These are phyloP conservation scores for Aspergillus flavus DNA, from an alignment of 2,329 filamentous ascomycete genomes.

Conservation along the genomic window DNA sequence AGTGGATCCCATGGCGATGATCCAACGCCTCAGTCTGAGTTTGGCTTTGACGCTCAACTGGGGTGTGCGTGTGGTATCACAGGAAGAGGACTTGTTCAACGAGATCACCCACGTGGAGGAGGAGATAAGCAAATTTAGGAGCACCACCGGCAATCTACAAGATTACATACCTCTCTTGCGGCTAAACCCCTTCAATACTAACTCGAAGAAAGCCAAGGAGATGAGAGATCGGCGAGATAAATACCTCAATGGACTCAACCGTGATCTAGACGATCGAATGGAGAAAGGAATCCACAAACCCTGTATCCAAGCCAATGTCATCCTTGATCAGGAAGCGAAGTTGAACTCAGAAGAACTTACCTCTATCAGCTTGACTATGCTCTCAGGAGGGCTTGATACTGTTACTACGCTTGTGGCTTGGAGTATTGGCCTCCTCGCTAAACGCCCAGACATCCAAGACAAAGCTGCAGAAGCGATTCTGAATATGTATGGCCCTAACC, in stretches of 20 bases:
- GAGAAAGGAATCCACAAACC: constrained; percentile 62
- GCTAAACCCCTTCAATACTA: constrained; percentile 64
- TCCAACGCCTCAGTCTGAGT: constrained; percentile 65
- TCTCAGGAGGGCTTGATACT: constrained; percentile 68
- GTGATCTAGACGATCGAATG: constrained; percentile 63
- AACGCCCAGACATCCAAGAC: constrained; percentile 63
- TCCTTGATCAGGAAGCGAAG: constrained; percentile 64
- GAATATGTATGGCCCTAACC: constrained; percentile 53
- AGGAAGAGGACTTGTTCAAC: constrained; percentile 64
- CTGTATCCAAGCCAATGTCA: constrained; percentile 69
- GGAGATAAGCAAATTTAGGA: constrained; percentile 71
- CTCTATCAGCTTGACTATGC: constrained; percentile 69
- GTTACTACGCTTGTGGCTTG: constrained; percentile 67
- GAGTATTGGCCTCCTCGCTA: constrained; percentile 63
- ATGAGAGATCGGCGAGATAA: constrained; percentile 63
- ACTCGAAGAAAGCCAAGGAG: constrained; percentile 60
- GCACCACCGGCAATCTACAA: constrained; percentile 78
- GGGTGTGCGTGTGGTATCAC: constrained; percentile 62
- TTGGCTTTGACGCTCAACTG: constrained; percentile 67
- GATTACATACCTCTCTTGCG: constrained; percentile 76
- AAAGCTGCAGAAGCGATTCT: constrained; percentile 61
- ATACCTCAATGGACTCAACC: constrained; percentile 61
- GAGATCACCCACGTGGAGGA: constrained; percentile 77
- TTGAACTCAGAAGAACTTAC: constrained; percentile 65
- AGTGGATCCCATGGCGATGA: constrained; percentile 69